phyloP scores from a whole-genome alignment of 2,329 filamentous ascomycete genomes.

The Madurella mycetomatis region DNA sequence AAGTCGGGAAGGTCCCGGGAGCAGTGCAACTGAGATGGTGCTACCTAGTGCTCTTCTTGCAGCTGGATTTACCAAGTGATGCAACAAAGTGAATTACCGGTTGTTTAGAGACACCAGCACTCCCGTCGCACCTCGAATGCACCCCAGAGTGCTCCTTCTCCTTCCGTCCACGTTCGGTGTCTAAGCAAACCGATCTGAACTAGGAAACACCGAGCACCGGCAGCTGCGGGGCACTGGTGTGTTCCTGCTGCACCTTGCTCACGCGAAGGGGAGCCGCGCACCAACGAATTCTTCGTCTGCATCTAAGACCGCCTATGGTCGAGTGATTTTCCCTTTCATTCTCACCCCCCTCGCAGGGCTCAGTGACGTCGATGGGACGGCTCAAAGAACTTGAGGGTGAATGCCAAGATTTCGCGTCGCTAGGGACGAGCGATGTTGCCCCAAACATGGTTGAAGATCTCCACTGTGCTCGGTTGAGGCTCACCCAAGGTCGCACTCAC shows the following conservation, averaged over 20 bases:
- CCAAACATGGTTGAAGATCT: neutral
- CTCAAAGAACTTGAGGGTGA: neutral
- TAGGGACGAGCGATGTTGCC: neutral
- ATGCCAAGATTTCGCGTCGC: neutral
- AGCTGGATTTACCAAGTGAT: no score
- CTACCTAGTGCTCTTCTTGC: neutral
- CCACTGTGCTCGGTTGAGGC: conserved; percentile 5
- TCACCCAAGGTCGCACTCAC: conserved; percentile 6
- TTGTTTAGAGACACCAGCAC: no score
- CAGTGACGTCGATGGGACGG: neutral
- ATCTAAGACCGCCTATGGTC: neutral
- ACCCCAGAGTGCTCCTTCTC: no score
- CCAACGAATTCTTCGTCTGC: neutral
- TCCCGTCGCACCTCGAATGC: no score
- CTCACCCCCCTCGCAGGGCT: neutral
- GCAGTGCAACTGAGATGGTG: neutral
- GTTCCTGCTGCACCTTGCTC: neutral
- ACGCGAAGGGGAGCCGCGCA: neutral
- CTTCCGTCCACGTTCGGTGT: no score
- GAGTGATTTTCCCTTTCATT: neutral
- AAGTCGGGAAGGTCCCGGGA: neutral
- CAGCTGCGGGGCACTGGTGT: neutral
- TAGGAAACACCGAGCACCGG: neutral
- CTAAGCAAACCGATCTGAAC: neutral
- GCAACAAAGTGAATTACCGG: no score